phyloP scores from a whole-genome alignment of 345 rosid species.

The Microthlaspi erraticum region DNA sequence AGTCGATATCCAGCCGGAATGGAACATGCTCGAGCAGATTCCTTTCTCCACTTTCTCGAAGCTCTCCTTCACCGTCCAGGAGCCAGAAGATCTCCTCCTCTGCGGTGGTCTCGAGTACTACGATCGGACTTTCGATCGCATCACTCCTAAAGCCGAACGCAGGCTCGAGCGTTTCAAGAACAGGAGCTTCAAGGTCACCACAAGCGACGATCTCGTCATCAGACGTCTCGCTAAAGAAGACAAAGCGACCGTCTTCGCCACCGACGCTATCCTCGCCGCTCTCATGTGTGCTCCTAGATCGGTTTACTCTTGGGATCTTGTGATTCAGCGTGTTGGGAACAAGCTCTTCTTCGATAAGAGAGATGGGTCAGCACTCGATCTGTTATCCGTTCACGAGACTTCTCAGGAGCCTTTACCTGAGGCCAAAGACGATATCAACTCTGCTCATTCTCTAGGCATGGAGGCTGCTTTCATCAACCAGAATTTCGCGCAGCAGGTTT shows the following conservation, averaged over 20 bases:
- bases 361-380: slow-evolving; percentile 87
- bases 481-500: slow-evolving; percentile 71
- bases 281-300: slow-evolving; percentile 95
- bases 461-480: slow-evolving; percentile 66
- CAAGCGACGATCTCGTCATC: slow-evolving; percentile 94
- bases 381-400: slow-evolving; percentile 87
- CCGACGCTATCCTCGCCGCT: slow-evolving; percentile 80
- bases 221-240: slow-evolving; percentile 89
- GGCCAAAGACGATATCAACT: slow-evolving; percentile 44
- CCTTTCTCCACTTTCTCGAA: slow-evolving; percentile 90
- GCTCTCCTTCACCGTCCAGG: slow-evolving; percentile 72
- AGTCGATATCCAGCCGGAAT: slow-evolving; percentile 94
- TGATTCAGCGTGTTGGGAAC: slow-evolving; percentile 91
- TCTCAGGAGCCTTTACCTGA: slow-evolving; percentile 77
- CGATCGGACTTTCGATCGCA: slow-evolving; percentile 70
- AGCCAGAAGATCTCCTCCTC: slow-evolving; percentile 80
- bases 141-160: slow-evolving; percentile 84
- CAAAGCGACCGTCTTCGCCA: slow-evolving; percentile 90
- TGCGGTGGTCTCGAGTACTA: slow-evolving; percentile 85
- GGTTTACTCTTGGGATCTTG: slow-evolving; percentile 98
- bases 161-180: slow-evolving; percentile 92
- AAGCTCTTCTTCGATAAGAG: slow-evolving; percentile 92
- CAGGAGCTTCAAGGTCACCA: slow-evolving; percentile 89
- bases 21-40: slow-evolving; percentile 99
- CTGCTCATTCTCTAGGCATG: slow-evolving; percentile 61